Evolutionary conservation across 106 monocot species (phyloP), one percentile per base, ranked within the genome.

Genomic region (Dendrobium officinale): DNA sequence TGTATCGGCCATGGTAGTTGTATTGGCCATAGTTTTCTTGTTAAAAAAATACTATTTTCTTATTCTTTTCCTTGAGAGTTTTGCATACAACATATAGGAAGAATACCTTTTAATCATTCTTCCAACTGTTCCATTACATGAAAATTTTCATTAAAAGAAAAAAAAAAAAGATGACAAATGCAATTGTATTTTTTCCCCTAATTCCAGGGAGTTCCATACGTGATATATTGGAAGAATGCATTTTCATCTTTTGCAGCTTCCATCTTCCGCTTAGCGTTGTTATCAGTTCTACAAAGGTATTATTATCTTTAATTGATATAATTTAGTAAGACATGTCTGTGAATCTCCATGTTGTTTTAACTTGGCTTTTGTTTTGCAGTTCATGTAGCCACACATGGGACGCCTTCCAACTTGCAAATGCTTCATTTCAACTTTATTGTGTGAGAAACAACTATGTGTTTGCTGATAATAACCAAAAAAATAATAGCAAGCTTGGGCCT

Each of bases 201-300:
- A 13, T 55, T 42, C 51, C 75, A 95, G 95, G 95, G 95, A 45
- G 78, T 86, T 70, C 91, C 95, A 55, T 95, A 93, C 82, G 89
- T 95, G 13, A 93, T 95, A 77, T 93, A 89, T 85, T 95, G 95
- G 95, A 93, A 81, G 81, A 84, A 89, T 87, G 43, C 72, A 29
- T 91, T 95, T 79, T 92, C 91, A 80, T 82, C 85, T 64, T 89
- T 85, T 77, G 75, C 87, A 33, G 89, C 91, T 77, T 91, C 91
- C 59, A 90, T 93, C 59, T 95, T 95, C 84, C 85, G 89, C 26
- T 89, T 93, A 73, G 86, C 95, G 11, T 82, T 95, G 49, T 59
- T 91, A 18, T 92, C 93, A 54, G 92, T 95, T 51, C 76, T 95
- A 27, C 95, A 91, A 72, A 95, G 95, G 95, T 95, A 89, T 59